Evolutionary conservation across 352 stramenopile genomes (phyloP).

Genomic region (Nothophytophthora sp.): DNA sequence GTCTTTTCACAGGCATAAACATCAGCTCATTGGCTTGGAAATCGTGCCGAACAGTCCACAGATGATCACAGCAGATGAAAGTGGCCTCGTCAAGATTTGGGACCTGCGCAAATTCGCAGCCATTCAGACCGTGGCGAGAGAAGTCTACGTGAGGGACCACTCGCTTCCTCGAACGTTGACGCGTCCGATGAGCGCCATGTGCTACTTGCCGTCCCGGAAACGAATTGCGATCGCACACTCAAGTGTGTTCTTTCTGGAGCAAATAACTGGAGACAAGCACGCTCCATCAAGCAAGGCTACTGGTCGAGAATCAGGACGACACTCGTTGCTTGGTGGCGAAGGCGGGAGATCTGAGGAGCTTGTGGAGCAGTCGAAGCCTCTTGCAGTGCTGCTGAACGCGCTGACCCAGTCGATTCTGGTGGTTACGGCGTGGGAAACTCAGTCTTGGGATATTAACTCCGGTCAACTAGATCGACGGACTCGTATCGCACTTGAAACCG

Average conservation of each 20-base stretch:
- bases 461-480: slow-evolving; percentile 12
- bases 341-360: background rate
- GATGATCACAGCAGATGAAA: slow-evolving; percentile 55
- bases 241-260: slow-evolving; percentile 45
- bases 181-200: slow-evolving; percentile 31
- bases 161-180: background rate
- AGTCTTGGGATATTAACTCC: slow-evolving; percentile 19
- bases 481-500: slow-evolving; percentile 11
- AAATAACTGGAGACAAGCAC: background rate
- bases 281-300: too few relatives aligned
- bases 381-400: slow-evolving; percentile 24
- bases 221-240: slow-evolving; percentile 41
- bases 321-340: background rate
- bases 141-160: slow-evolving; percentile 20
- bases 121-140: slow-evolving; percentile 23
- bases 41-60: slow-evolving; percentile 42
- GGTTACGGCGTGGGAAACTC: slow-evolving; percentile 17
- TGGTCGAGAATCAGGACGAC: too few relatives aligned
- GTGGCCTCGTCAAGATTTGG: slow-evolving; percentile 53
- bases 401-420: slow-evolving; percentile 23
- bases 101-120: slow-evolving; percentile 34
- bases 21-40: slow-evolving; percentile 56
- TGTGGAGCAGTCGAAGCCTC: slow-evolving; percentile 25
- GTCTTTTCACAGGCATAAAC: slow-evolving; percentile 37
- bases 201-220: slow-evolving; percentile 36